Evolutionary conservation across 805 yeast genomes (phyloP).

Genomic region (Isabelozyma rhagii): DNA sequence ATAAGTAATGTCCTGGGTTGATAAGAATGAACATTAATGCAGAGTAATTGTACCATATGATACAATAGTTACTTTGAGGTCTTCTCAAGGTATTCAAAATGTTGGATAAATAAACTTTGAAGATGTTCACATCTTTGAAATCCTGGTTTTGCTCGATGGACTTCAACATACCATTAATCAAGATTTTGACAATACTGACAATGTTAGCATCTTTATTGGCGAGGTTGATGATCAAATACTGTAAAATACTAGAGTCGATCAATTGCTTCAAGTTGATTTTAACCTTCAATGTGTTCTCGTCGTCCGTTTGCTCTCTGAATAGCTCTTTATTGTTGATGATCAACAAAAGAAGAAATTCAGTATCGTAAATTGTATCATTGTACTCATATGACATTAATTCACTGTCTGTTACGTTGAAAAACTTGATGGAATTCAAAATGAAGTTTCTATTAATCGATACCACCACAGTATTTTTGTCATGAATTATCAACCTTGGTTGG

Average conservation of each 20-base stretch:
- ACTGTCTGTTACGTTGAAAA: constrained; percentile 10
- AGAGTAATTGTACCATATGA: constrained; percentile 55
- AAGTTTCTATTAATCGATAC: constrained; percentile 50
- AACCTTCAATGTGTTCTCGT: constrained; percentile 15
- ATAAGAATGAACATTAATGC: constrained; percentile 54
- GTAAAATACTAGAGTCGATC: constrained; percentile 55
- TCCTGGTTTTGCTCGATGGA: constrained; percentile 33
- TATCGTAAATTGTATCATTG: constrained; percentile 50
- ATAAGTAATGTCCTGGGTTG: constrained; percentile 71
- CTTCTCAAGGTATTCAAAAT: constrained; percentile 34
- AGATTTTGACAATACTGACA: constrained; percentile 33
- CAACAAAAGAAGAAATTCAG: constrained; percentile 64
- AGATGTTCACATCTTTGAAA: constrained; percentile 55
- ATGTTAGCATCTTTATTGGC: constrained; percentile 27
- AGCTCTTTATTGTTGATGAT: constrained; percentile 65
- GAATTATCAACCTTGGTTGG: constrained; percentile 42
- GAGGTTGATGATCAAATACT: constrained; percentile 46
- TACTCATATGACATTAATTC: constrained; percentile 12
- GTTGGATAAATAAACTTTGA: constrained; percentile 52
- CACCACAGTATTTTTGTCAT: constrained; percentile 43
- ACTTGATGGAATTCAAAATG: constrained; percentile 45
- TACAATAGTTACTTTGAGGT: constrained; percentile 17
- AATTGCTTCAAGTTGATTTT: constrained; percentile 53
- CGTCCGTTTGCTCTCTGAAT: constrained; percentile 33
- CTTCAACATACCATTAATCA: constrained; percentile 44